Conservation (phyloP, 345 rosid genomes). For the Populus deltoides region DNA sequence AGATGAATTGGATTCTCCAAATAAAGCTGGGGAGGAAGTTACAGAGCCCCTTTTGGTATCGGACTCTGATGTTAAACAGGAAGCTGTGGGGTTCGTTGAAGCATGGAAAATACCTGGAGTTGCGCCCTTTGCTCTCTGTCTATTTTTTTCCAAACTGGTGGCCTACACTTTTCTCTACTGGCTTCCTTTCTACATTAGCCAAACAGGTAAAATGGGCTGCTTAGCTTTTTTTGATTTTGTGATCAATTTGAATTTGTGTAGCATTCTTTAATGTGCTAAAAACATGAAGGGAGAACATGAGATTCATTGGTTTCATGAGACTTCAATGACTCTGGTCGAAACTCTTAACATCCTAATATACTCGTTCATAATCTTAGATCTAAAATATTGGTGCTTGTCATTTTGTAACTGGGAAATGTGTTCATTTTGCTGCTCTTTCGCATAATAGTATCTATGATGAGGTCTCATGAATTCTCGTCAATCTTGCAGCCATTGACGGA, state of each 20-base stretch:
- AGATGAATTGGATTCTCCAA: constrained; percentile 48
- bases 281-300: not conserved
- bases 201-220: constrained; percentile 57
- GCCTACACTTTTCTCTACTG: constrained; percentile 97
- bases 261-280: not conserved
- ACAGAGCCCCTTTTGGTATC: constrained; percentile 52
- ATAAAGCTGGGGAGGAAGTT: constrained; percentile 43
- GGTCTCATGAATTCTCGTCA: not conserved
- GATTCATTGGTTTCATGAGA: not conserved
- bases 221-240: not conserved
- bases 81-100: constrained; percentile 79
- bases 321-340: not conserved
- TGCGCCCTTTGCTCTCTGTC: constrained; percentile 88
- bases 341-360: not conserved
- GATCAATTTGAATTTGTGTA: not conserved
- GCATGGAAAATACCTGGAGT: constrained; percentile 98
- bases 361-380: not conserved
- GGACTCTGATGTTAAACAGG: constrained; percentile 35
- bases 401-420: not conserved
- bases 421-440: not conserved
- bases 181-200: constrained; percentile 96
- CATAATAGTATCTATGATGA: not conserved
- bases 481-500: constrained; percentile 70
- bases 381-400: not conserved
- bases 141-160: constrained; percentile 90